Evolutionary conservation across 306 rosid genomes (phyloP).

Genomic region (Sechiopsis laciniata): DNA sequence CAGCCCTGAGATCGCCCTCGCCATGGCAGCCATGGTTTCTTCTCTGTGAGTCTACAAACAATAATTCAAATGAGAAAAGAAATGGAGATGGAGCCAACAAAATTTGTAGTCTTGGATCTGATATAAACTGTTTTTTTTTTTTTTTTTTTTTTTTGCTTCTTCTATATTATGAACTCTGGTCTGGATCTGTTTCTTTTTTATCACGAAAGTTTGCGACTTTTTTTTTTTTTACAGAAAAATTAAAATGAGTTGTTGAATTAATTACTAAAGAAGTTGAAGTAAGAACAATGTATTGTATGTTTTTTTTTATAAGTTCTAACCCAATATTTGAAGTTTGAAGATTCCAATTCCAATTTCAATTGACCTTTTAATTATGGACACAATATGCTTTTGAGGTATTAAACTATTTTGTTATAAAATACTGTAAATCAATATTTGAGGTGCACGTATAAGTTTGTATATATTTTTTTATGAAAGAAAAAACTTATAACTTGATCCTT

Average conservation of each 20-base stretch:
- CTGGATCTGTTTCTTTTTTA: slow-evolving; percentile 17
- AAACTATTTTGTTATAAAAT: no score
- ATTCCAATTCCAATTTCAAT: no score
- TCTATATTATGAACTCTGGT: background rate
- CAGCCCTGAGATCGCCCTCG: slow-evolving; percentile 65
- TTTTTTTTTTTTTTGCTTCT: background rate
- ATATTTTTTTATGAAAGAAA: no score
- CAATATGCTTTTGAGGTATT: no score
- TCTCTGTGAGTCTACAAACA: background rate
- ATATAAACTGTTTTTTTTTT: background rate
- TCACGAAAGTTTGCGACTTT: background rate
- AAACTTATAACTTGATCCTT: no score
- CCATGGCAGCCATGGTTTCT: slow-evolving; percentile 46
- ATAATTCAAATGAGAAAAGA: slow-evolving; percentile 1
- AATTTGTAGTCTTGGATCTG: background rate
- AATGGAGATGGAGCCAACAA: background rate
- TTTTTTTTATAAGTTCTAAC: no score
- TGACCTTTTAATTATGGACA: no score
- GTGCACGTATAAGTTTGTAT: no score
- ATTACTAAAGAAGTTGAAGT: no score
- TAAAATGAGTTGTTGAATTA: background rate
- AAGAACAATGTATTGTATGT: no score
- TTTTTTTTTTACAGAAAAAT: background rate
- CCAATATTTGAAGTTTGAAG: no score
- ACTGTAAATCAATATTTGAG: no score